Percentiles rank a stretch among this genome's conserved stretches.
phyloP scores from a whole-genome alignment of 2,329 filamentous ascomycete genomes.

The Phialocephala sp. region DNA sequence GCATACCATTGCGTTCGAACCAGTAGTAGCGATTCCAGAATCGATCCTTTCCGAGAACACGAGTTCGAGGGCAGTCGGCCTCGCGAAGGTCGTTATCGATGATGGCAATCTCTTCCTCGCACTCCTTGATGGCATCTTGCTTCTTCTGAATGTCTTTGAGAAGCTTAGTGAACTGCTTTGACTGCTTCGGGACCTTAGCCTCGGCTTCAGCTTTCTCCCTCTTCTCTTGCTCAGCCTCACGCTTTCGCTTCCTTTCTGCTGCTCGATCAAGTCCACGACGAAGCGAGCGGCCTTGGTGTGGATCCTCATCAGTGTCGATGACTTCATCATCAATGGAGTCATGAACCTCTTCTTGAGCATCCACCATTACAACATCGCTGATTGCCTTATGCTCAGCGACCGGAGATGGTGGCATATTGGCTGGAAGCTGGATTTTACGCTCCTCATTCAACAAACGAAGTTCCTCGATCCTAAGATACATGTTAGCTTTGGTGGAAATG shows the following conservation, averaged over 20 bases:
- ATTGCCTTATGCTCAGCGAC: conserved; percentile 51
- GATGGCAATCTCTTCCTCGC: conserved; percentile 83
- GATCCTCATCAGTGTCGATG: conserved; percentile 72
- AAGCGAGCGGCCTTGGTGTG: conserved; percentile 58
- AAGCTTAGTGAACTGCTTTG: conserved; percentile 87
- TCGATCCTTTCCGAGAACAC: conserved; percentile 88
- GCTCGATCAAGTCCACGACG: conserved; percentile 71
- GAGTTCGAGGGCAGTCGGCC: conserved; percentile 89
- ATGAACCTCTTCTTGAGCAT: conserved; percentile 67
- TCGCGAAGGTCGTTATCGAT: conserved; percentile 93
- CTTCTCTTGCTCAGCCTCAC: conserved; percentile 73
- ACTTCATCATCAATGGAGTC: conserved; percentile 62
- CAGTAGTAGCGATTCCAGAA: conserved; percentile 99
- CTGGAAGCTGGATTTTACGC: conserved; percentile 73
- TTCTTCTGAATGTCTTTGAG: conserved; percentile 89
- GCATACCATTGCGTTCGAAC: conserved; percentile 99
- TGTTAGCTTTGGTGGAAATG: conserved; percentile 38
- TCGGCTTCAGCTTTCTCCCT: conserved; percentile 63
- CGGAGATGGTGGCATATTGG: conserved; percentile 72
- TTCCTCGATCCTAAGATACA: conserved; percentile 65
- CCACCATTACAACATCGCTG: conserved; percentile 65
- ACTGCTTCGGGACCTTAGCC: conserved; percentile 72
- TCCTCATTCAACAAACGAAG: conserved; percentile 74
- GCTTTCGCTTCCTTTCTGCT: conserved; percentile 76
- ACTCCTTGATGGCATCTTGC: conserved; percentile 77